phyloP scores from a whole-genome alignment of 208 protist species.

The Phytomonas serpens region DNA sequence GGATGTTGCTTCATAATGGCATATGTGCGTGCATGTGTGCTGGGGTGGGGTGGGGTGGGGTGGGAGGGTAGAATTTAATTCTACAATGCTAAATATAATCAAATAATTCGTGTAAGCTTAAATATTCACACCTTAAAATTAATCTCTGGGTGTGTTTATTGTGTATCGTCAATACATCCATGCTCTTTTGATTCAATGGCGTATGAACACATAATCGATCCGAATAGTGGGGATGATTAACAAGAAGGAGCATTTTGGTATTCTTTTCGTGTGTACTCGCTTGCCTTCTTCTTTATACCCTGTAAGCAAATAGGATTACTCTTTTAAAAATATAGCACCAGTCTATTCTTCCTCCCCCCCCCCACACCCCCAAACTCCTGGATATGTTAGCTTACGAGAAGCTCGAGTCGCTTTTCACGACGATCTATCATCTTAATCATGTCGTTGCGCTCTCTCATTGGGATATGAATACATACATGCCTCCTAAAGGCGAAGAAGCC shows the following conservation, averaged over 20 bases:
- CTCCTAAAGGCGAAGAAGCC: conserved; percentile 41
- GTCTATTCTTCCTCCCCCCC: background rate
- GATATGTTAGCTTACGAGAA: conserved; percentile 64
- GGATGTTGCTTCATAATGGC: too few relatives aligned
- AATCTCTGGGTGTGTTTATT: too few relatives aligned
- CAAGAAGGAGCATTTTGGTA: background rate
- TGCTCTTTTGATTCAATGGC: too few relatives aligned
- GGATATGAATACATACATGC: conserved; percentile 79
- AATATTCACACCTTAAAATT: too few relatives aligned
- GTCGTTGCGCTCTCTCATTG: conserved; percentile 7
- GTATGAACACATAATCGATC: background rate
- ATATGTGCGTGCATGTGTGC: too few relatives aligned
- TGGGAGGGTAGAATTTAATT: too few relatives aligned
- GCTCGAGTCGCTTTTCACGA: conserved; percentile 48
- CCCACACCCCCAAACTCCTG: conserved; percentile 3
- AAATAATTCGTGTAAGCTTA: too few relatives aligned
- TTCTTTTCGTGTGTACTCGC: background rate
- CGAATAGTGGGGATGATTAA: background rate
- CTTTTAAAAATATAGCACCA: conserved; percentile 5
- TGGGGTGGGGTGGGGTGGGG: too few relatives aligned
- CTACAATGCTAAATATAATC: too few relatives aligned
- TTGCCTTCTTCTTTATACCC: conserved; percentile 1
- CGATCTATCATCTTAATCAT: conserved; percentile 43
- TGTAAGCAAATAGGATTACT: background rate
- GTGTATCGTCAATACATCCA: too few relatives aligned